Conservation (phyloP, 257 asterid genomes). For the Fraxinus quadrangulata region DNA sequence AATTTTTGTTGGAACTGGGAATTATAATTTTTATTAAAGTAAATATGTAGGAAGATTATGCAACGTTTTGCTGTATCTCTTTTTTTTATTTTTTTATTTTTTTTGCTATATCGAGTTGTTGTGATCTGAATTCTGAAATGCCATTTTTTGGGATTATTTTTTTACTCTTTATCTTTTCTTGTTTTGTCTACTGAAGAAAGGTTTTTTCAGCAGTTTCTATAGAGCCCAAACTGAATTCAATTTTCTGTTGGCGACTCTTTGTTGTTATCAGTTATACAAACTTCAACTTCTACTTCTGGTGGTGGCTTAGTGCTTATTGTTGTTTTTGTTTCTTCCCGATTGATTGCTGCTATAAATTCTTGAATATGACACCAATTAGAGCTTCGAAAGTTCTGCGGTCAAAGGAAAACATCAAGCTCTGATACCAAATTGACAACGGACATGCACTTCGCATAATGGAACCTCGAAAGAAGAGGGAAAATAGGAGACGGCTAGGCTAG, state of each 20-base stretch:
- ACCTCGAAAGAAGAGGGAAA: not conserved
- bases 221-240: not conserved
- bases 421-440: not conserved
- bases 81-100: not conserved
- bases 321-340: not conserved
- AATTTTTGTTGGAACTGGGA: not conserved
- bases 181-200: not conserved
- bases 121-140: not conserved
- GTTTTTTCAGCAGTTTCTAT: not conserved
- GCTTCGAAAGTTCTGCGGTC: not conserved
- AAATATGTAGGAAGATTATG: constrained; percentile 6
- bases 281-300: not conserved
- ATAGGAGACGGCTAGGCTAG: constrained; percentile 6
- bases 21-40: not conserved
- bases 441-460: not conserved
- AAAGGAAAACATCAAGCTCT: not conserved
- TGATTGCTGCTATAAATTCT: not conserved
- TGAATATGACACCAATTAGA: not conserved
- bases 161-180: constrained; percentile 8
- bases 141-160: not conserved
- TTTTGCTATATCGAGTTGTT: not conserved
- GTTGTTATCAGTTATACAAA: not conserved
- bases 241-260: not conserved
- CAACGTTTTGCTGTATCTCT: not conserved
- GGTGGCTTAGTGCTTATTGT: not conserved